Conservation (phyloP, 345 rosid species). For the Populus ilicifolia region DNA sequence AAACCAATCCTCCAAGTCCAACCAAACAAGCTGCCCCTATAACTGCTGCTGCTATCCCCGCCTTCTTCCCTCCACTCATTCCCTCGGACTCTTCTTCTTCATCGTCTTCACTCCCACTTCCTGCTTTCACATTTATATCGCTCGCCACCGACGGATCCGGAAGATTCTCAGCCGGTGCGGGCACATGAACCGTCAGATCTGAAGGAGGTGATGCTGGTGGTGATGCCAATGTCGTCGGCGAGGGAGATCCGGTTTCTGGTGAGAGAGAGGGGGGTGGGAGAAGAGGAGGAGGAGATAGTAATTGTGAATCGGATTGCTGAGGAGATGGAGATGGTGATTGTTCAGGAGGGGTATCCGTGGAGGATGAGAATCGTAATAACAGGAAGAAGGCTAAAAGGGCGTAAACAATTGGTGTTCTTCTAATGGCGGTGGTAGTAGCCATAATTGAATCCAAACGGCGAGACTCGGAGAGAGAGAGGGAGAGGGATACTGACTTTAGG, state of each 20-base stretch:
- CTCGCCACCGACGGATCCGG: constrained; percentile 21
- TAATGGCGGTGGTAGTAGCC: neutral
- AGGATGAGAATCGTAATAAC: neutral
- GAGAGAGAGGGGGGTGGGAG: constrained; percentile 27
- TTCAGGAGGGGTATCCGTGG: constrained; percentile 20
- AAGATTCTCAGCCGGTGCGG: constrained; percentile 17
- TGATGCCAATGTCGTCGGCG: constrained; percentile 11
- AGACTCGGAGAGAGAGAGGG: neutral
- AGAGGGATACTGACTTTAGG: neutral
- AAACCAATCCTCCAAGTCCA: constrained; percentile 46
- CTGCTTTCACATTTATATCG: constrained; percentile 30
- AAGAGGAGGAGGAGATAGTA: constrained; percentile 17
- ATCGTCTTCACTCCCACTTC: neutral
- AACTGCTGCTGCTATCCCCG: constrained; percentile 52
- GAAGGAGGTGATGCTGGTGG: constrained; percentile 28
- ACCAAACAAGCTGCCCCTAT: constrained; percentile 44
- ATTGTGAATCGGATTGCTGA: neutral
- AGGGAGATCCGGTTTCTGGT: constrained; percentile 19
- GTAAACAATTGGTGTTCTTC: neutral
- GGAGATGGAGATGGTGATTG: constrained; percentile 9
- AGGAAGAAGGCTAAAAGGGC: neutral
- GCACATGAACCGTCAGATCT: constrained; percentile 25
- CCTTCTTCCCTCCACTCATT: constrained; percentile 55
- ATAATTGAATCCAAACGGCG: neutral
- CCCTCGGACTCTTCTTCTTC: constrained; percentile 17